phyloP scores from a whole-genome alignment of 306 rosid genomes.

The Medicago arabica region DNA sequence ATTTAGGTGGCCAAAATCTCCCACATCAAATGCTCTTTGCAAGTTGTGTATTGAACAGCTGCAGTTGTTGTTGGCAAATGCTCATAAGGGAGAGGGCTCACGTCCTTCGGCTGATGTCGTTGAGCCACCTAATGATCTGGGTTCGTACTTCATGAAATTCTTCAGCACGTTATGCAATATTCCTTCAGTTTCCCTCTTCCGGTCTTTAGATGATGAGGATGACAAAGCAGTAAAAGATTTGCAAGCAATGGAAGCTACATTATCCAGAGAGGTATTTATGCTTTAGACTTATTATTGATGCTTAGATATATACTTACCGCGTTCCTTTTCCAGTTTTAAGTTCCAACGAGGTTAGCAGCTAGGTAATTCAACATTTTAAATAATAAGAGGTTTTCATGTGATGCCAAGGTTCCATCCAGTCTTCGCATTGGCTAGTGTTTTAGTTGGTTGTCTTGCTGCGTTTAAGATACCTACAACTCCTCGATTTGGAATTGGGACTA shows the following conservation, averaged over 20 bases:
- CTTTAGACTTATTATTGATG: neutral
- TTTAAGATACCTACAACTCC: neutral
- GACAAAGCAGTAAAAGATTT: conserved; percentile 67
- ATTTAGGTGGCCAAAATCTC: conserved; percentile 91
- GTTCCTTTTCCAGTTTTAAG: neutral
- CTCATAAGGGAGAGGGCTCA: conserved; percentile 82
- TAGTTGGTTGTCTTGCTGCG: neutral
- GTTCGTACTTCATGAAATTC: conserved; percentile 87
- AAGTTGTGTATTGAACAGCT: conserved; percentile 90
- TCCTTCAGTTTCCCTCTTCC: conserved; percentile 89
- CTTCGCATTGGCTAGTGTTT: neutral
- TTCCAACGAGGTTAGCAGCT: neutral
- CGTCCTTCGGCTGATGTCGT: conserved; percentile 44
- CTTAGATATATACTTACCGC: neutral
- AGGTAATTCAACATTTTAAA: neutral
- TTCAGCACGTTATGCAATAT: conserved; percentile 77
- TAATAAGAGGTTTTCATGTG: neutral
- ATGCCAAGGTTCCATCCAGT: neutral
- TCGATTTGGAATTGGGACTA: conserved; percentile 1
- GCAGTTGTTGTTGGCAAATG: conserved; percentile 72
- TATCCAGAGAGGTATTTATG: conserved; percentile 69
- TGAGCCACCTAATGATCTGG: conserved; percentile 69
- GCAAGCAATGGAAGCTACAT: conserved; percentile 67
- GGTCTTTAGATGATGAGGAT: conserved; percentile 71
- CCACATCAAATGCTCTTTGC: conserved; percentile 86